Evolutionary conservation across 208 protist species (phyloP), one percentile per base, ranked within the genome.

Genomic region (Leishmania martiniquensis): DNA sequence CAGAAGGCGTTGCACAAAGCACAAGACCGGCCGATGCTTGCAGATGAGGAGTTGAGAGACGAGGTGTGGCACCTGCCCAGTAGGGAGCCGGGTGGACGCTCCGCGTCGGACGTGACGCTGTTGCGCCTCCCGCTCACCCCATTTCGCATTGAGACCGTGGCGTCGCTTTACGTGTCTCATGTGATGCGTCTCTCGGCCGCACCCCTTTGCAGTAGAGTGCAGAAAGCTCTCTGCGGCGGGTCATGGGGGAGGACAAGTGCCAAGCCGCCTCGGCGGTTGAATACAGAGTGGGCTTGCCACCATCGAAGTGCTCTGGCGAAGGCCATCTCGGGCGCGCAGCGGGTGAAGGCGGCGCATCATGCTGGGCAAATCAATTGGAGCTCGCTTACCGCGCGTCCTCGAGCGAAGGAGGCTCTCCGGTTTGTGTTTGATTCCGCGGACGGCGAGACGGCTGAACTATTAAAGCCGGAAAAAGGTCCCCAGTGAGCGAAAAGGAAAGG

Each of bases 71-170:
- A 4, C 32, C 74, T 76, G 4, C 39, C 69, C 10, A 65, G 25
- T 34, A 73, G 44, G 12, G 22, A 25, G 20, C 22, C 17, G 51
- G 51, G 42, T 15, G 52, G 54, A 10, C 32, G 51, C 17, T 47
- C 59, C 5, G 25, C 72, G 17, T 73, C 70, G 22, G 7, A 39
- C 44, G 62, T 77, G 52, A 69, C 57, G 20, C 25, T 83, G n/a
- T 72, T 87, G 62, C 74, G 74, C 1, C 65, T 81, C 34, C 69
- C 78, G 32, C 75, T 87, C 3, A 75, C 72, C 0, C 79, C 75
- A 17, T 63, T 76, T 51, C 59, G 75, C 4, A 67, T 78, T 29
- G 81, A 81, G 62, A 69, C 57, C 20, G 68, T 62, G 20, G 75
- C 63, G 39, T 75, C 70, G 9, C 73, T 85, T 37, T 85, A 76